Evolutionary conservation across 129 eudicot species (phyloP), one percentile per base, ranked within the genome.

Genomic region (Tanacetum coccineum): DNA sequence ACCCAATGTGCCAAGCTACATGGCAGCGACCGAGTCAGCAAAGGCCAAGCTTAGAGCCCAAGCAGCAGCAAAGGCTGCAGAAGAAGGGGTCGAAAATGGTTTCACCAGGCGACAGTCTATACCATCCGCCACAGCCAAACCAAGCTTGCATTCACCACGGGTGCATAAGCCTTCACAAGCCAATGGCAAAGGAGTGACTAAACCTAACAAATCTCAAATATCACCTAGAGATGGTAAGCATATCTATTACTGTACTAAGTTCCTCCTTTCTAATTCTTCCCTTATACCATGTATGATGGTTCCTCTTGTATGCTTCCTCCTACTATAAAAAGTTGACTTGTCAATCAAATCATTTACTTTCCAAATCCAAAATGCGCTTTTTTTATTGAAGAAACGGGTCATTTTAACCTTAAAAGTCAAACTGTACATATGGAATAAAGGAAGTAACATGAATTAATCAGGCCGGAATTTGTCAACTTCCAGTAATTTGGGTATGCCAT

Each of bases 21-120:
- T 91, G 97, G 86, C 85, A n/a, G 97, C 97, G 11, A 91, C 97
- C 57, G 80, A 81, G 75, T 87, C 97, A 48, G 97, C 97, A 17
- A 91, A 91, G 78, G 97, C 97, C 39, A 91, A 87, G 74, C 95
- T 91, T 50, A 87, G 93, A 79, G 90, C 84, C 45, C 97, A 87
- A 67, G 88, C 81, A 30, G 68, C 96, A 13, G 75, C 89, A 25
- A 85, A 76, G 66, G 48, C 85, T 3, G 83, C 63, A 45, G 91
- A 90, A 60, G 95, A 90, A 62, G 91, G 66, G 32, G 83, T 64
- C 60, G 96, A 91, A 74, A 76, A 79, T 70, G 90, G 89, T 67
- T 66, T 63, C 60, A 72, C 74, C 28, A 83, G 97, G 59, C 85
- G 93, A 59, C 97, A 85, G 77, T 87, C 96, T 70, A 75, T 91